Base-by-base conservation (phyloP, 2,329 filamentous ascomycete genomes). In the Epichloe amarillans region DNA sequence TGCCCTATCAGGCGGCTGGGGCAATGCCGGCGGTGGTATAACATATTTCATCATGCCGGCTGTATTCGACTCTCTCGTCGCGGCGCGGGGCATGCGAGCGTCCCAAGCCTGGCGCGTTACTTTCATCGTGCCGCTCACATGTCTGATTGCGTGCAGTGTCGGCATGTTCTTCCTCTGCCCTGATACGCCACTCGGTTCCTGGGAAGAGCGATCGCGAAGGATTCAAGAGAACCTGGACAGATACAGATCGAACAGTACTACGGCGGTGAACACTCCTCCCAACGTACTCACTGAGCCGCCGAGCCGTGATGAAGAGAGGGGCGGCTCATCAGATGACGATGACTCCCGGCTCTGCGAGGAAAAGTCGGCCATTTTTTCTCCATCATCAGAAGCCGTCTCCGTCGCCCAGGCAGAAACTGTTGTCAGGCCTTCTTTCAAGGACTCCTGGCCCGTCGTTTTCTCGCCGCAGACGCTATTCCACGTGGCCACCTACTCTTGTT, bases 21-120 rank as follows among this genome's bases (percentile, higher is more conserved):
- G 89, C 48, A 95, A 95, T 59, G 79, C 87, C 26, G 89, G 90
- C 52, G 90, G 89, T 55, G 90, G 90, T 51, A 85, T 95, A 57
- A 95, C 89, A 2, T 95, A 95, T 70, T 94, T 95, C 65, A 79
- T 91, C 59, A 95, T 95, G 88, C 89, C 90, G 2, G 87, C 87
- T 5, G 82, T 95, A 52, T 93, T 84, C 66, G 84, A 94, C 66
- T 86, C 85, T 0, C 73, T 95, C 21, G 77, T 86, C 21, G 60
- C 68, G 6, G 61, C 74, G 1, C 73, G 74, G 46, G 79, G 81
- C 6, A 71, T 91, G 50, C 69, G 73, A 1, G 68, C 80, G 2
- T 81, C 86, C 58, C 75, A 81, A 38, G 85, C 89, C 2, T 95
- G 90, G 89, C 79, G 89, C 26, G 79, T 95, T 1, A 77, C 88